Evolutionary conservation across 2,329 filamentous ascomycete species (phyloP), one percentile per base, ranked within the genome.

Genomic region (Diaporthe amygdali): DNA sequence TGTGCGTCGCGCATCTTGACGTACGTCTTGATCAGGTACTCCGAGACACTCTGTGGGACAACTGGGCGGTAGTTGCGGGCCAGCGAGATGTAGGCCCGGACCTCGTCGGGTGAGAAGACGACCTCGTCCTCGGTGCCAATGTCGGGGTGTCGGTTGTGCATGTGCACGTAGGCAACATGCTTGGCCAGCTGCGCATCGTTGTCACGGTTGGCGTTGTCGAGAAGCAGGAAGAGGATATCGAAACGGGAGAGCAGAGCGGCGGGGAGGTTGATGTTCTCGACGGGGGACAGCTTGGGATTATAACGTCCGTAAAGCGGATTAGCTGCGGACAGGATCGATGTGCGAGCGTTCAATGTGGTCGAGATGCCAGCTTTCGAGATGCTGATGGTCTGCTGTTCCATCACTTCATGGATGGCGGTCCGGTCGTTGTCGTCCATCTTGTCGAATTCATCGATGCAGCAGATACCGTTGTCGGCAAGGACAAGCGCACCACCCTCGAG

Each of bases 201-300:
- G 76, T 99, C 96, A 74, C 95, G 93, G 22, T 91, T 92, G 2
- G 96, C 96, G 46, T 94, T 97, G 84, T 99, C 96, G 71, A 99
- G 92, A 77, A 99, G 95, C 56, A 99, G 88, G 88, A 98, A 99
- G 76, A 99, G 90, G 76, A 99, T 89, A 81, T 99, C 96, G 83
- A 99, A 99, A 89, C 96, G 94, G 72, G 96, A 98, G 68, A 99
- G 90, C 25, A 99, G 90, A 25, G 96, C 96, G 22, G 96, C 96
- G n/a, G 96, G 96, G 49, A 99, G 91, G 82, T 99, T 99, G 84
- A 99, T 99, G 83, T 99, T 99, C 82, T 99, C 96, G 32, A 99
- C 95, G 0, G 96, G 96, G 0, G 96, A 98, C 77, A 99, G 93
- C 74, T 95, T 94, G 70, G 96, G 96, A 84, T 99, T 99, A 87